A percentile compares a stretch with the other conserved stretches of the same genome.
phyloP scores from a whole-genome alignment of 2,329 filamentous ascomycete species.

The Fusarium heterosporum region DNA sequence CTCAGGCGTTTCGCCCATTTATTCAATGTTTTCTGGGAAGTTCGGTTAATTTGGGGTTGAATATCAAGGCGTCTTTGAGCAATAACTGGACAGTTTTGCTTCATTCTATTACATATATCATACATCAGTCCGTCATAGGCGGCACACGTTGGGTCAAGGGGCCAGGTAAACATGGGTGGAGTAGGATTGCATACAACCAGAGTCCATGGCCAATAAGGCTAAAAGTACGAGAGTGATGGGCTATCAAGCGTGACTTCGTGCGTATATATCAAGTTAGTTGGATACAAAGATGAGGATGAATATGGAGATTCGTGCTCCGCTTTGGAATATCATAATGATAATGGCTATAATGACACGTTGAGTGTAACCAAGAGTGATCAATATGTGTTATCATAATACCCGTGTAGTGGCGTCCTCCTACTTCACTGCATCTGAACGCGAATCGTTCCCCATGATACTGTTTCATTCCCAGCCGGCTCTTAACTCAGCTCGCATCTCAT shows the following conservation, averaged over 20 bases:
- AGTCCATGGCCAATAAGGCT: constrained; percentile 23
- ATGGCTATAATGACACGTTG: constrained; percentile 26
- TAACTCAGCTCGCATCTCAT: constrained; percentile 36
- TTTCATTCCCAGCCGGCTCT: constrained; percentile 17
- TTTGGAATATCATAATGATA: constrained; percentile 23
- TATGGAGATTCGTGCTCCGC: constrained; percentile 41
- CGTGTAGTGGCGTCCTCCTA: neutral
- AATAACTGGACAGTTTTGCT: constrained; percentile 26
- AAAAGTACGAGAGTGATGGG: constrained; percentile 30
- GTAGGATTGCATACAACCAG: constrained; percentile 29
- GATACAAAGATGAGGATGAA: constrained; percentile 29
- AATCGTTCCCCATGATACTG: neutral
- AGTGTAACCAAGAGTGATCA: neutral
- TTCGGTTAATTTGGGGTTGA: constrained; percentile 22
- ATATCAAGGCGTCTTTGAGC: constrained; percentile 41
- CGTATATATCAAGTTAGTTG: constrained; percentile 43
- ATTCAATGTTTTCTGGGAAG: constrained; percentile 30
- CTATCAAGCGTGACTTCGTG: constrained; percentile 20
- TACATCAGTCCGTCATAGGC: constrained; percentile 18
- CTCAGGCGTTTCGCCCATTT: constrained; percentile 32
- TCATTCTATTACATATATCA: constrained; percentile 16
- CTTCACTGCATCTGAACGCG: neutral
- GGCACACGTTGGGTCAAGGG: constrained; percentile 12
- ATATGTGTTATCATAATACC: neutral
- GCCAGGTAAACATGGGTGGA: constrained; percentile 14